Percentiles rank a stretch among this genome's conserved stretches.
Conservation (phyloP, 2,329 filamentous ascomycete species). For the Aureobasidium leucospermi region DNA sequence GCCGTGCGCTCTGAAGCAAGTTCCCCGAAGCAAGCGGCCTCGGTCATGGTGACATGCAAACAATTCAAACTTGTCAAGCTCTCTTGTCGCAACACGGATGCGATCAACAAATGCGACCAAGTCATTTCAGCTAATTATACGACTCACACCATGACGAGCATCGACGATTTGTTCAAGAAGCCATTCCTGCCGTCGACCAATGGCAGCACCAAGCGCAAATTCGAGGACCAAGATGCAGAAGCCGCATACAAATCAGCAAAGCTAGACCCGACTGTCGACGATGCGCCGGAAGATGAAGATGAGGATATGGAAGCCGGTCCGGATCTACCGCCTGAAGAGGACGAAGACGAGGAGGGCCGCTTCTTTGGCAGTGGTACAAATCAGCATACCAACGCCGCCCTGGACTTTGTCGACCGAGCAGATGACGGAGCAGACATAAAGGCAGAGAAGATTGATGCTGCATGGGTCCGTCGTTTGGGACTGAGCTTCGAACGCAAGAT, state of each 20-base stretch:
- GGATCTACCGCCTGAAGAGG: constrained; percentile 32
- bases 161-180: constrained; percentile 58
- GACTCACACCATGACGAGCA: constrained; percentile 44
- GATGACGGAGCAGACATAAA: constrained; percentile 46
- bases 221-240: constrained; percentile 48
- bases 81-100: background rate
- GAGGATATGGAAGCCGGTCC: constrained; percentile 30
- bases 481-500: constrained; percentile 86
- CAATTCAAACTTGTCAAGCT: background rate
- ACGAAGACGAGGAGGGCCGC: constrained; percentile 76
- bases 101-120: background rate
- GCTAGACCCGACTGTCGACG: constrained; percentile 43
- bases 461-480: constrained; percentile 76
- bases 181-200: constrained; percentile 35
- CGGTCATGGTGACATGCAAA: background rate
- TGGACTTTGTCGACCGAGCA: constrained; percentile 77
- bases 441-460: constrained; percentile 70
- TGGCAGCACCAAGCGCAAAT: constrained; percentile 47
- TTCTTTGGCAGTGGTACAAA: constrained; percentile 94
- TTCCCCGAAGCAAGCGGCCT: background rate
- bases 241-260: constrained; percentile 56
- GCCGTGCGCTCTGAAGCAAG: too few relatives aligned
- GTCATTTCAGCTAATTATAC: background rate
- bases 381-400: constrained; percentile 68
- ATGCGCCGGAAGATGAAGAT: constrained; percentile 31